Evolutionary conservation across 208 protist species (phyloP).

Genomic region (Leishmania arabica): DNA sequence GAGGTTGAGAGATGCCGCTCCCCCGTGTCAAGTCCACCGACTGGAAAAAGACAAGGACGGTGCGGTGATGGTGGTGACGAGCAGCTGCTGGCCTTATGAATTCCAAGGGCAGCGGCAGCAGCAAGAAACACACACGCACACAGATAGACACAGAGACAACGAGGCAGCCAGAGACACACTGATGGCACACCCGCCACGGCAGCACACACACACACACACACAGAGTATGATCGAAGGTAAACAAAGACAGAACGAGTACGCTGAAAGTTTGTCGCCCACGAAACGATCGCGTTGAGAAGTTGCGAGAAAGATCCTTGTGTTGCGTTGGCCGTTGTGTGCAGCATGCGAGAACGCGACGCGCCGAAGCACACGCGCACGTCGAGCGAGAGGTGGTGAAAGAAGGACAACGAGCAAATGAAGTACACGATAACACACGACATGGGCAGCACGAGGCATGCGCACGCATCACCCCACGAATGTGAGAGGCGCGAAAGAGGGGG

Average conservation of each 20-base stretch:
- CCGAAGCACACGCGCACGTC: background rate
- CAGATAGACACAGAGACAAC: background rate
- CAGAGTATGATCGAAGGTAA: background rate
- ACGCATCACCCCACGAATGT: background rate
- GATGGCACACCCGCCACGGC: background rate
- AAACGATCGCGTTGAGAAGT: conserved; percentile 1
- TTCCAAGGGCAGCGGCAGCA: background rate
- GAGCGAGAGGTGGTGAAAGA: background rate
- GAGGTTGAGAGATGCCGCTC: no score
- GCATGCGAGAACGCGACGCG: background rate
- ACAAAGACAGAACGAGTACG: background rate
- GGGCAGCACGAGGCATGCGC: no score
- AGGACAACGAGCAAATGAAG: background rate
- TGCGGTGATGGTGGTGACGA: background rate
- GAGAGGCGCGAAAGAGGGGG: background rate
- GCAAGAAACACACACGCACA: conserved; percentile 8
- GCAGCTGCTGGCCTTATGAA: background rate
- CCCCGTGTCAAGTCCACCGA: background rate
- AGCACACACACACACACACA: background rate
- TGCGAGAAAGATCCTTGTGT: background rate
- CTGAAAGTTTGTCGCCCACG: background rate
- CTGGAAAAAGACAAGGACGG: background rate
- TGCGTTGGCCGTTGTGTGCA: background rate
- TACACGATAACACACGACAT: background rate
- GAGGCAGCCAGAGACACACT: background rate